Conservation (phyloP, 192 early-diverging fungal species). For the Diversispora eburnea region DNA sequence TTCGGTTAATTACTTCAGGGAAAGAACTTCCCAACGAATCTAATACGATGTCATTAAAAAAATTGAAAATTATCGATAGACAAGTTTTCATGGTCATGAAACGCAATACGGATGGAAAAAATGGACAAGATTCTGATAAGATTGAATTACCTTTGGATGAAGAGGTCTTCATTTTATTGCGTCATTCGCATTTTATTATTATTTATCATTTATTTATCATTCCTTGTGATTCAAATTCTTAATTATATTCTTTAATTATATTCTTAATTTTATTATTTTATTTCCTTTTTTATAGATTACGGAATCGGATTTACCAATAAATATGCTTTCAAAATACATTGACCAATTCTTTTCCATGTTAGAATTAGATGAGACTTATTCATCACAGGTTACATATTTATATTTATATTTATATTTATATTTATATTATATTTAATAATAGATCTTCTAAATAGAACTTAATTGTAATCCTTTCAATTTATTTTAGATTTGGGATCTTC, state of each 20-base stretch:
- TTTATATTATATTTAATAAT: neutral
- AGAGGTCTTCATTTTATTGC: slow-evolving; percentile 12
- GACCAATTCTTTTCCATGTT: slow-evolving; percentile 42
- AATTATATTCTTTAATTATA: neutral
- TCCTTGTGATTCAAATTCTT: neutral
- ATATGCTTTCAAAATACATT: slow-evolving; percentile 41
- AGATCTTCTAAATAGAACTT: too few species aligned
- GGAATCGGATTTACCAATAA: slow-evolving; percentile 34
- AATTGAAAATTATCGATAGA: slow-evolving; percentile 36
- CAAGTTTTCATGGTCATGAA: slow-evolving; percentile 36
- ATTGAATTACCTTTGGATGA: neutral
- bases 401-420: neutral
- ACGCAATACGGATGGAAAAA: slow-evolving; percentile 6
- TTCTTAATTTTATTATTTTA: neutral
- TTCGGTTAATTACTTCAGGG: slow-evolving; percentile 37
- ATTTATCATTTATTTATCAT: neutral
- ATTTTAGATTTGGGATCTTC: slow-evolving; percentile 31
- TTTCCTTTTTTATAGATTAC: slow-evolving; percentile 25
- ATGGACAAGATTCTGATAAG: slow-evolving; percentile 16
- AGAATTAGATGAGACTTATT: slow-evolving; percentile 42
- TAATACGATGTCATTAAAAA: slow-evolving; percentile 39
- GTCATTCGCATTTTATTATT: neutral
- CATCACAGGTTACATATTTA: slow-evolving; percentile 36
- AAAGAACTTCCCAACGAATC: slow-evolving; percentile 33
- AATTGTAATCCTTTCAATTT: neutral